Conservation (phyloP, 2,329 filamentous ascomycete species). For the Arthrinium puccinioides region DNA sequence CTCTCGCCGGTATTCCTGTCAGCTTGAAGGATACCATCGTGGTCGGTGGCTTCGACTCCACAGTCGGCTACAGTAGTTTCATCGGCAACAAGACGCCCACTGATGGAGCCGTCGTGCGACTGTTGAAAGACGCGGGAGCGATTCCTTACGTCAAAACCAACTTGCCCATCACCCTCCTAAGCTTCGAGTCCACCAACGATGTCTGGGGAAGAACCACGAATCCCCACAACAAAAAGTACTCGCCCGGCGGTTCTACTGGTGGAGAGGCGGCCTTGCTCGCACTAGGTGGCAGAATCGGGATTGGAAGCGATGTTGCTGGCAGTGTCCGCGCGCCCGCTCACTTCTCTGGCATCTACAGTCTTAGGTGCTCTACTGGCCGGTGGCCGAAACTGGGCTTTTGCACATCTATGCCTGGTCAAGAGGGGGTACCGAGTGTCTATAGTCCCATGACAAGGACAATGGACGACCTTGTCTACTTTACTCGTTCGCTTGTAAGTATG, state of each 20-base stretch:
- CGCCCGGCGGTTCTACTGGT: conserved; percentile 82
- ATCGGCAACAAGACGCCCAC: conserved; percentile 53
- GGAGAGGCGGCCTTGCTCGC: conserved; percentile 80
- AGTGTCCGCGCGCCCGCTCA: conserved; percentile 83
- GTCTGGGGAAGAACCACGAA: conserved; percentile 81
- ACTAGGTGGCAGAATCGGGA: conserved; percentile 75
- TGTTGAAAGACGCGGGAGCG: conserved; percentile 83
- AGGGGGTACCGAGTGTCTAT: conserved; percentile 82
- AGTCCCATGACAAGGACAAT: conserved; percentile 88
- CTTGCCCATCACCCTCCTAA: conserved; percentile 76
- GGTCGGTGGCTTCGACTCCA: conserved; percentile 76
- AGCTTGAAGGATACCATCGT: conserved; percentile 76
- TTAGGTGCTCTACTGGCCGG: conserved; percentile 80
- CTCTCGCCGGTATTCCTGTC: conserved; percentile 79
- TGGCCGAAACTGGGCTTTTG: conserved; percentile 82
- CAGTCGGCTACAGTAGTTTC: conserved; percentile 71
- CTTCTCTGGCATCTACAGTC: conserved; percentile 80
- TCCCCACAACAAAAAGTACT: conserved; percentile 77
- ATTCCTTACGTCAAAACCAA: conserved; percentile 93
- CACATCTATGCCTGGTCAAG: conserved; percentile 88
- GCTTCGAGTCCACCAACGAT: conserved; percentile 71
- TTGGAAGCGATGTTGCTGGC: conserved; percentile 86
- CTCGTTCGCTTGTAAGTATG: conserved; percentile 69
- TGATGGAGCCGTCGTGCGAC: conserved; percentile 66
- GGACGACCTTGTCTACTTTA: conserved; percentile 78